Conservation (phyloP, 164 flowering plant species). For the Chloranthus sessilifolius region DNA sequence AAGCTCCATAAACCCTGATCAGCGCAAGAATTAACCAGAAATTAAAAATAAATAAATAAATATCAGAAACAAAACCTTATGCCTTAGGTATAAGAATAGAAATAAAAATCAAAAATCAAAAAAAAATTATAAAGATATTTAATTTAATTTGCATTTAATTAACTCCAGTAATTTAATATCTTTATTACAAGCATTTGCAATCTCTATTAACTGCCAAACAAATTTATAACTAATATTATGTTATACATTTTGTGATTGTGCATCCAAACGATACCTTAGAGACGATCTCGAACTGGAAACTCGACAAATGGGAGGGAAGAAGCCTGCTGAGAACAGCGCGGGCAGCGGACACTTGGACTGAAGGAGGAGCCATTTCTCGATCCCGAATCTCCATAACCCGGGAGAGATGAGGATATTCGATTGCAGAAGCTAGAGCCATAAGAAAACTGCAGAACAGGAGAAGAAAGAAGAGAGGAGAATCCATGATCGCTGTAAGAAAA, state of each 20-base stretch:
- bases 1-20: too few species aligned
- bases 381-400: slow-evolving; percentile 49
- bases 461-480: slow-evolving; percentile 6
- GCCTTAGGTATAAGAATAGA: too few species aligned
- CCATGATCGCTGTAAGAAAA: slow-evolving; percentile 18
- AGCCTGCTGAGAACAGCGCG: slow-evolving; percentile 43
- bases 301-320: slow-evolving; percentile 52
- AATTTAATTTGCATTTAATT: too few species aligned
- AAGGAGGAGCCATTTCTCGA: slow-evolving; percentile 43
- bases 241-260: too few species aligned
- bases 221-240: neutral
- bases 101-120: too few species aligned
- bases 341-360: slow-evolving; percentile 54
- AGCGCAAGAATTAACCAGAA: too few species aligned
- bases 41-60: too few species aligned
- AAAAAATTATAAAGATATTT: too few species aligned
- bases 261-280: slow-evolving; percentile 40
- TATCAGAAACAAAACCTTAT: too few species aligned
- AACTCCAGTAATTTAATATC: too few species aligned
- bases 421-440: slow-evolving; percentile 27
- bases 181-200: too few species aligned
- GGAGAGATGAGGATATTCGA: slow-evolving; percentile 45
- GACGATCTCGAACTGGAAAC: slow-evolving; percentile 51
- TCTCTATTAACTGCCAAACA: too few species aligned
- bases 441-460: slow-evolving; percentile 6